Evolutionary conservation across 2,329 filamentous ascomycete species (phyloP).

Genomic region (Fusarium piperis): DNA sequence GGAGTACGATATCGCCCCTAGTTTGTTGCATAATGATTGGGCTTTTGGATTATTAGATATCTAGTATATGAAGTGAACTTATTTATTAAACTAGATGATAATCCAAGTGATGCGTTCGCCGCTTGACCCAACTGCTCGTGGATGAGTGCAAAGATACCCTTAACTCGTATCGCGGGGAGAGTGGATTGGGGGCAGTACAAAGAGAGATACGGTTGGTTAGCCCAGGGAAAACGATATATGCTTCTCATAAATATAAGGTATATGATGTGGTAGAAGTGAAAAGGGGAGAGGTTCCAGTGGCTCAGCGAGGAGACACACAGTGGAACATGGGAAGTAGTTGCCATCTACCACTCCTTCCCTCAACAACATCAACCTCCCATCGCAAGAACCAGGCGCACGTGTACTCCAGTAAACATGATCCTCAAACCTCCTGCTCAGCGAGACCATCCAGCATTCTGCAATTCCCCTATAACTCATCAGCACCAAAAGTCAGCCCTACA

Average conservation of each 20-base stretch:
- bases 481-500: not conserved
- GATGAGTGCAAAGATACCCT: not conserved
- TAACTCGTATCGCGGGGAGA: not conserved
- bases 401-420: not conserved
- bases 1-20: not conserved
- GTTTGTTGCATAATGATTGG: not conserved
- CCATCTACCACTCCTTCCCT: not conserved
- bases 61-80: not conserved
- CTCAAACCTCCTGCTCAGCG: not conserved
- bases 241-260: not conserved
- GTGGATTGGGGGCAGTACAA: not conserved
- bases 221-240: not conserved
- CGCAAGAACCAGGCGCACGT: not conserved
- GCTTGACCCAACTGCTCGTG: not conserved
- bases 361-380: not conserved
- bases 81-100: not conserved
- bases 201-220: not conserved
- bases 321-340: not conserved
- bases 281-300: not conserved
- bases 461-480: not conserved
- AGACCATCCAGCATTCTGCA: not conserved
- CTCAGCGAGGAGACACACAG: not conserved
- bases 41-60: not conserved
- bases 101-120: not conserved
- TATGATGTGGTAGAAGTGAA: not conserved